phyloP scores from a whole-genome alignment of 164 flowering plant genomes.

The Sedum album region DNA sequence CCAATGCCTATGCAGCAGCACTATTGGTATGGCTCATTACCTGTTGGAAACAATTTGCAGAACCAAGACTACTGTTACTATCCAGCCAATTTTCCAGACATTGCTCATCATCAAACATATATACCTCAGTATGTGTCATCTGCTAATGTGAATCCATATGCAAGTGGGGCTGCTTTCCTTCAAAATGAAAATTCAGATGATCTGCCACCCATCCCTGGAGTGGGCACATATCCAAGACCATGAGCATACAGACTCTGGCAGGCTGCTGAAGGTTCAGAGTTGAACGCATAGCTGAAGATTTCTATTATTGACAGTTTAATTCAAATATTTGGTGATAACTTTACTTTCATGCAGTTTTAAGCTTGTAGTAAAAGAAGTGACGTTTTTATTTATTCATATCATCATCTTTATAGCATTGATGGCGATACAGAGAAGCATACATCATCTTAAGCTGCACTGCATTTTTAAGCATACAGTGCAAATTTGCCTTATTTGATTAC shows the following conservation, averaged over 20 bases:
- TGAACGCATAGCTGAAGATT: too few species aligned
- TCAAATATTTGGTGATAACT: too few species aligned
- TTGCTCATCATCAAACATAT: not conserved
- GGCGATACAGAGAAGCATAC: too few species aligned
- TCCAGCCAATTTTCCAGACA: not conserved
- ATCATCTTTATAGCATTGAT: too few species aligned
- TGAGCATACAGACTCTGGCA: not conserved
- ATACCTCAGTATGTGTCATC: not conserved
- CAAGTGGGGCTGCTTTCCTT: not conserved
- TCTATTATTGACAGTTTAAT: too few species aligned
- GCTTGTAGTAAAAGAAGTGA: too few species aligned
- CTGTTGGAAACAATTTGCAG: not conserved
- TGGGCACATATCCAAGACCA: not conserved
- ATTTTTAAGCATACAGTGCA: too few species aligned
- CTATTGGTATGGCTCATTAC: not conserved
- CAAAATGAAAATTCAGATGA: not conserved
- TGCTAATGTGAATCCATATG: not conserved
- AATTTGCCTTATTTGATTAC: too few species aligned
- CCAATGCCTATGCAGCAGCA: not conserved
- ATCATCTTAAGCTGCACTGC: too few species aligned
- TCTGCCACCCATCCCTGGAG: constrained; percentile 1
- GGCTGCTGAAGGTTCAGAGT: not conserved
- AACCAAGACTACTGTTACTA: not conserved
- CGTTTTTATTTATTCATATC: too few species aligned
- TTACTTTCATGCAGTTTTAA: too few species aligned